Evolutionary conservation across 2,329 filamentous ascomycete genomes (phyloP), one percentile per base, ranked within the genome.

Genomic region (Nakataea oryzae): DNA sequence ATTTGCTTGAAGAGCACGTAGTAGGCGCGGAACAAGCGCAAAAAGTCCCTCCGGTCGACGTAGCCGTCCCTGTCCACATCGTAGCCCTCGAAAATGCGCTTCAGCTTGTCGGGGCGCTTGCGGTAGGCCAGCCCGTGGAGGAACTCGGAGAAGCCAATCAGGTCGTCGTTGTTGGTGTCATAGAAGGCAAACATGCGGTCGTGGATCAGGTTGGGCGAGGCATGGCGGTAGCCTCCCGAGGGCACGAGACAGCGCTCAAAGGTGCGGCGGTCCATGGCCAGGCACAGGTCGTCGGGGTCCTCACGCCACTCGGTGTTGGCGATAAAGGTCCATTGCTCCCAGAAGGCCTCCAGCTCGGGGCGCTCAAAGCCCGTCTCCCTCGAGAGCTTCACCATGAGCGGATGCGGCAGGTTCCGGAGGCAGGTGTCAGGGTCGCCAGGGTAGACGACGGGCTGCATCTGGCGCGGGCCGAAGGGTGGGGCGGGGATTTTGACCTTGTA

Each of bases 161-260:
- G 78, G 27, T 89, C 90, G 71, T 99, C 91, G 55, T 86, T 83
- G 72, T 97, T 93, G 34, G 87, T 90, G 74, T 99, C 95, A 73
- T 97, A 99, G 73, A 97, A 97, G 60, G 90, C 86, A 75, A 97
- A 99, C 84, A 97, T 95, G 67, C 95, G 89, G 72, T 99, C 93
- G 70, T 96, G 95, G 63, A 99, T 90, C 17, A 96, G 83, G 71
- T 96, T 97, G 1, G 93, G 91, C 0, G 88, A 83, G 13, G 89
- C 86, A 62, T 91, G 87, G 34, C 88, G 84, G 63, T 86, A 84
- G n/a, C 88, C 89, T 17, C 89, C 90, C n/a, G 89, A 89, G 3
- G 91, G 91, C 9, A 96, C 87, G 64, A 97, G 86, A 67, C 92
- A 96, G 58, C 90, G 86, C 71, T 97, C 91, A 74, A 99, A 99